These are phyloP conservation scores for Lactifluus volemus DNA, from an alignment of 768 basidiomycete species.

Conservation along the genomic window DNA sequence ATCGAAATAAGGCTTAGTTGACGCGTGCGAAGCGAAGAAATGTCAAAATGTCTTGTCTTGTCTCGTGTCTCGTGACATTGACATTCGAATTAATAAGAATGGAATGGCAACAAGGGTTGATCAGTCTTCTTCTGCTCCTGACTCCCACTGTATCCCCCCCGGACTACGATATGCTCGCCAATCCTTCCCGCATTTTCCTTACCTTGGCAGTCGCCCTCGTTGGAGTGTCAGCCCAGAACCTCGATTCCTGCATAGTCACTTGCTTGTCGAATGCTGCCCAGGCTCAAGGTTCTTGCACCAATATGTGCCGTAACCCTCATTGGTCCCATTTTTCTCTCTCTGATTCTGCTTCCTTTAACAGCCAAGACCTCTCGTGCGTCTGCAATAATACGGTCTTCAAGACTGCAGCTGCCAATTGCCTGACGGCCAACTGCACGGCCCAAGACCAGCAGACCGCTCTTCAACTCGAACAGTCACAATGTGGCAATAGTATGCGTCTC, in stretches of 20 bases:
- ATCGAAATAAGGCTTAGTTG: background rate
- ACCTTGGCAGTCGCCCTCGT: background rate
- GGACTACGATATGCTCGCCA: background rate
- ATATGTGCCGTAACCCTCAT: background rate
- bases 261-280: background rate
- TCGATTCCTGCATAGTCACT: background rate
- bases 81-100: no score
- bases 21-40: no score
- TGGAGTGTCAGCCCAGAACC: constrained; percentile 3
- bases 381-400: constrained; percentile 35
- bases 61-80: no score
- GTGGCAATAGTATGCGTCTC: constrained; percentile 23
- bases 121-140: no score
- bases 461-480: constrained; percentile 27
- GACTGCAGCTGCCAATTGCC: constrained; percentile 25
- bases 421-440: constrained; percentile 28
- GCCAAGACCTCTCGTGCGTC: constrained; percentile 33
- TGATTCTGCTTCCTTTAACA: constrained; percentile 15
- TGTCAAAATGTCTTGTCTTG: no score
- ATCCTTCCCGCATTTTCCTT: background rate
- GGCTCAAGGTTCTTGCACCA: background rate
- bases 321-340: background rate
- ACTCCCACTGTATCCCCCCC: background rate
- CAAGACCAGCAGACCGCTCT: constrained; percentile 27
- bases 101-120: no score